These are phyloP conservation scores for Anthostomella pinea DNA, from an alignment of 2,329 filamentous ascomycete genomes.

Conservation along the genomic window DNA sequence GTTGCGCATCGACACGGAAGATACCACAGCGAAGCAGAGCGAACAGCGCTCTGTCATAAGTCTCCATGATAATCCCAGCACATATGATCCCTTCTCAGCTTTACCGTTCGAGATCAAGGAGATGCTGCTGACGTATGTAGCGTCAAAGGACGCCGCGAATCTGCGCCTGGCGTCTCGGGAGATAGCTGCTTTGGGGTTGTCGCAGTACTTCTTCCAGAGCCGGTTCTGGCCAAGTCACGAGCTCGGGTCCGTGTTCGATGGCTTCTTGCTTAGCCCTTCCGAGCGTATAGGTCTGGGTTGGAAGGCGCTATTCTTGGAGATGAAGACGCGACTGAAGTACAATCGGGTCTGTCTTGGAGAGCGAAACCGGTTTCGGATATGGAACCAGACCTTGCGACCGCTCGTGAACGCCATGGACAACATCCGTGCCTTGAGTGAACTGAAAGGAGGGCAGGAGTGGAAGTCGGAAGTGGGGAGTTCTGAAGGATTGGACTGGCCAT, in stretches of 20 bases:
- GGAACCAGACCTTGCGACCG: constrained; percentile 22
- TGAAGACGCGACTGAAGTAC: constrained; percentile 12
- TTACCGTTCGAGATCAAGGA: constrained; percentile 22
- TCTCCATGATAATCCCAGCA: too few species aligned
- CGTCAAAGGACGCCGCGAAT: constrained; percentile 11
- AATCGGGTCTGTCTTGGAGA: constrained; percentile 21
- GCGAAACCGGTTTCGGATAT: constrained; percentile 23
- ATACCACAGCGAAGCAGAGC: neutral
- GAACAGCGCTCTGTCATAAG: too few species aligned
- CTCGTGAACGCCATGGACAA: constrained; percentile 15
- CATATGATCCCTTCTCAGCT: constrained; percentile 17
- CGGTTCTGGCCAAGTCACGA: constrained; percentile 24
- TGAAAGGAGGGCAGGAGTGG: constrained; percentile 14
- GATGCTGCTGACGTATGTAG: constrained; percentile 21
- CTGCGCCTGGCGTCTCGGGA: constrained; percentile 23
- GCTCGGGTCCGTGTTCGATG: constrained; percentile 23
- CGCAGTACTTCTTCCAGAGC: constrained; percentile 23
- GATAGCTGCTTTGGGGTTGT: constrained; percentile 18
- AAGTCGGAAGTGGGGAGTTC: neutral
- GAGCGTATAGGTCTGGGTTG: constrained; percentile 19
- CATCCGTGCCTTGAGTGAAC: constrained; percentile 12
- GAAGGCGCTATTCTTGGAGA: constrained; percentile 17
- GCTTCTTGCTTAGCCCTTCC: constrained; percentile 14
- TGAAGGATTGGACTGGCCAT: constrained; percentile 10
- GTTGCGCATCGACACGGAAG: constrained; percentile 7